Evolutionary conservation across 1,284 basidiomycete genomes (phyloP).

Genomic region (Tilletia caries): DNA sequence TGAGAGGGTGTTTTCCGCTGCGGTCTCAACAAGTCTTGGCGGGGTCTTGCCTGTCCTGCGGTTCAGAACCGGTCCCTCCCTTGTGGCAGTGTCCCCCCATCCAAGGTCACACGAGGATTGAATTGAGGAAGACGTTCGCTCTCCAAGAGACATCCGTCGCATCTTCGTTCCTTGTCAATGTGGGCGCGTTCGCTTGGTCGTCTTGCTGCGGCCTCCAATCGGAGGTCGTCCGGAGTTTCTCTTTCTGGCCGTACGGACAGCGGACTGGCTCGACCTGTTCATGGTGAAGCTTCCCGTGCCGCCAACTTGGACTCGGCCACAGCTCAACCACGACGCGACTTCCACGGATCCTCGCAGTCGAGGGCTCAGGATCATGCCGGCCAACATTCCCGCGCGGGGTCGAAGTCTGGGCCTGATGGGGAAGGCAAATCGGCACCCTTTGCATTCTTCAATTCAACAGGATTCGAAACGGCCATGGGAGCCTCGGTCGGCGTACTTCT

Average conservation of each 20-base stretch:
- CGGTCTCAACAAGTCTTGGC: too few species aligned
- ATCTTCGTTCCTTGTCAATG: too few species aligned
- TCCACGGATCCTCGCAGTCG: neutral
- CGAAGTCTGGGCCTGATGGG: neutral
- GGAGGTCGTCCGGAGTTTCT: neutral
- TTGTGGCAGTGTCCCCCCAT: too few species aligned
- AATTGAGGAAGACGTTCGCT: too few species aligned
- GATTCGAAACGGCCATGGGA: constrained; percentile 49
- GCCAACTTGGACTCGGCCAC: neutral
- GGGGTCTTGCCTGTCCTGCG: too few species aligned
- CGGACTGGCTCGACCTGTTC: too few species aligned
- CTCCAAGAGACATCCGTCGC: too few species aligned
- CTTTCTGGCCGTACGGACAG: too few species aligned
- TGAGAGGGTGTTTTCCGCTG: too few species aligned
- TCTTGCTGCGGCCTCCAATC: neutral
- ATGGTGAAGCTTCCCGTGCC: too few species aligned
- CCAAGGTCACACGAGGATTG: too few species aligned
- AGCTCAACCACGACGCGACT: neutral
- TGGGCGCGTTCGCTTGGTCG: neutral
- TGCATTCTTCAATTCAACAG: constrained; percentile 42
- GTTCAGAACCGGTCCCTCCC: too few species aligned
- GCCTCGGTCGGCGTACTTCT: constrained; percentile 42
- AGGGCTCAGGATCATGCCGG: neutral
- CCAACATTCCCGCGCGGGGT: neutral
- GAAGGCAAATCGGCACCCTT: neutral